Percentiles rank a stretch among this genome's conserved stretches.
Conservation (phyloP, 1,284 basidiomycete genomes). For the Austroboletus rostrupii region DNA sequence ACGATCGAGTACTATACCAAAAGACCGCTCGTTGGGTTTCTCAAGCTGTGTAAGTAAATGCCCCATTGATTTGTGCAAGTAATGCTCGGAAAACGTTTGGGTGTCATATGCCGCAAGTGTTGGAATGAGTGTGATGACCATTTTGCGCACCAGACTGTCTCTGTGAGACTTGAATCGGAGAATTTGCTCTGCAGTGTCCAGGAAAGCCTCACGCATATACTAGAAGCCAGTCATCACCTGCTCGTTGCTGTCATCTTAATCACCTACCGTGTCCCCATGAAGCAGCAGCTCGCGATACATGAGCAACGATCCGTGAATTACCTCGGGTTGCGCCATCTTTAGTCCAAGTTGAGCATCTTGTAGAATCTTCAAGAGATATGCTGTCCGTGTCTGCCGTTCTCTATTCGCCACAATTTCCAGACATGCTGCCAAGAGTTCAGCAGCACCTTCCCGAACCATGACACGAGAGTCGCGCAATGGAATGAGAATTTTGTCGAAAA, state of each 20-base stretch:
- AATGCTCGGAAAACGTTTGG: slow-evolving; percentile 84
- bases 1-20: slow-evolving; percentile 60
- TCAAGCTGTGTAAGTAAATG: slow-evolving; percentile 86
- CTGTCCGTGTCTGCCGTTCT: slow-evolving; percentile 63
- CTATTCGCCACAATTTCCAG: slow-evolving; percentile 78
- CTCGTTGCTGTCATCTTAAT: background rate
- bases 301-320: slow-evolving; percentile 90
- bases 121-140: slow-evolving; percentile 92
- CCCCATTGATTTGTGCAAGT: slow-evolving; percentile 88
- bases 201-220: slow-evolving; percentile 93
- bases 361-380: slow-evolving; percentile 75
- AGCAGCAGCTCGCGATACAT: slow-evolving; percentile 90
- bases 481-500: slow-evolving; percentile 88
- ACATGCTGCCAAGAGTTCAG: slow-evolving; percentile 86
- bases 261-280: slow-evolving; percentile 86
- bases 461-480: slow-evolving; percentile 82
- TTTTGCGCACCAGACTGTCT: slow-evolving; percentile 84
- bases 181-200: slow-evolving; percentile 88
- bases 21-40: slow-evolving; percentile 86
- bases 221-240: slow-evolving; percentile 28
- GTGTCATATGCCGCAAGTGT: slow-evolving; percentile 93
- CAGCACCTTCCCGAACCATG: slow-evolving; percentile 86
- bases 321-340: slow-evolving; percentile 76
- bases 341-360: slow-evolving; percentile 88
- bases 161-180: slow-evolving; percentile 85